Evolutionary conservation across 805 yeast genomes (phyloP), one percentile per base, ranked within the genome.

Genomic region (Saturnispora mendoncae): DNA sequence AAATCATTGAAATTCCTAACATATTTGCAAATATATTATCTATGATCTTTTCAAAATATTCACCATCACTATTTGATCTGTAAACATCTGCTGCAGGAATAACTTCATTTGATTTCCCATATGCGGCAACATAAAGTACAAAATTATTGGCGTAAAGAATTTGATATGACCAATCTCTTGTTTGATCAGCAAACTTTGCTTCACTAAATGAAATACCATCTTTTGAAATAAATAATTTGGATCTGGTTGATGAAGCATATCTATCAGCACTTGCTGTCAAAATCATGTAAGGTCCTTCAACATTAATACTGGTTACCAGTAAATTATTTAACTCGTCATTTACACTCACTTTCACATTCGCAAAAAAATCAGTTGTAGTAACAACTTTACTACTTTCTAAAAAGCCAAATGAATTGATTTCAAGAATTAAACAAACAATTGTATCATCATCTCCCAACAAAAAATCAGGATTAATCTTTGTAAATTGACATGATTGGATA

Each of bases 61-160:
- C 56, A 1, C 87, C 85, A 10, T 73, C 58, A 3, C 84, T 76
- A 48, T 77, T 79, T 4, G 79, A 71, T n/a, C 67, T 55, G 47
- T 67, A 72, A 7, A 75, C 42, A 12, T 68, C 65, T 1, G 71
- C 56, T 6, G 54, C 29, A 1, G 51, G 35, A 5, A 31, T 35
- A 3, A n/a, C 3, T 4, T 47, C 50, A 10, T 31, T 28, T 25
- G 52, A 50, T 10, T 46, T 43, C 13, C 57, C 59, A 51, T 51
- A 57, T 4, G 66, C 62, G 33, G 66, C 66, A 20, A 73, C 56
- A 46, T 68, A 68, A 6, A 72, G 45, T 4, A 72, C 63, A 41
- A 61, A 47, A 6, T 59, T 53, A 6, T 66, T 61, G 0, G 75
- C 68, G 2, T 68, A 67, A 34, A 72, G 53, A 27, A 72, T 56